Evolutionary conservation across 148 eudicot species (phyloP).

Genomic region (Vaccinium vitisidaea): DNA sequence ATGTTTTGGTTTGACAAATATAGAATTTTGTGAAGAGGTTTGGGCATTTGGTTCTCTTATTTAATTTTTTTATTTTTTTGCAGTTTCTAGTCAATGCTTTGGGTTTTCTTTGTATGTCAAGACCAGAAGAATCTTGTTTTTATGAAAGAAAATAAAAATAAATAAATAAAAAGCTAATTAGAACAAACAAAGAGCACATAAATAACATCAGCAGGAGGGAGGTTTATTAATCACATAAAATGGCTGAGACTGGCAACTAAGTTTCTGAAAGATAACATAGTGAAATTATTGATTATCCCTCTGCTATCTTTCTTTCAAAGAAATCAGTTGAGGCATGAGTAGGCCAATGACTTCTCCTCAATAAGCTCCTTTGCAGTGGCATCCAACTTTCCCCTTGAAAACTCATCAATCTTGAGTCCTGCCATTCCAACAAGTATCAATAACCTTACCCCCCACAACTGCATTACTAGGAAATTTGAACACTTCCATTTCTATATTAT

Average conservation of each 20-base stretch:
- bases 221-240: not conserved
- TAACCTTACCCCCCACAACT: not conserved
- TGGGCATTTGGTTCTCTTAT: no score
- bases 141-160: no score
- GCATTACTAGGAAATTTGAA: not conserved
- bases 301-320: not conserved
- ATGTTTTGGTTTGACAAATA: no score
- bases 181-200: no score
- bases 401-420: slow-evolving; percentile 73
- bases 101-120: no score
- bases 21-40: no score
- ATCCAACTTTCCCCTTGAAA: slow-evolving; percentile 73
- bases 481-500: not conserved
- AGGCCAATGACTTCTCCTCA: slow-evolving; percentile 64
- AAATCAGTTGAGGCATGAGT: slow-evolving; percentile 48
- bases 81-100: no score
- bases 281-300: not conserved
- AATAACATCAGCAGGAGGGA: not conserved
- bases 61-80: no score
- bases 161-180: no score
- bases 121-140: no score
- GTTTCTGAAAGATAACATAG: not conserved
- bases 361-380: slow-evolving; percentile 57
- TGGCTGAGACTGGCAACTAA: not conserved
- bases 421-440: slow-evolving; percentile 12